Conservation (phyloP, 2,329 filamentous ascomycete genomes). For the Fusarium sp. region DNA sequence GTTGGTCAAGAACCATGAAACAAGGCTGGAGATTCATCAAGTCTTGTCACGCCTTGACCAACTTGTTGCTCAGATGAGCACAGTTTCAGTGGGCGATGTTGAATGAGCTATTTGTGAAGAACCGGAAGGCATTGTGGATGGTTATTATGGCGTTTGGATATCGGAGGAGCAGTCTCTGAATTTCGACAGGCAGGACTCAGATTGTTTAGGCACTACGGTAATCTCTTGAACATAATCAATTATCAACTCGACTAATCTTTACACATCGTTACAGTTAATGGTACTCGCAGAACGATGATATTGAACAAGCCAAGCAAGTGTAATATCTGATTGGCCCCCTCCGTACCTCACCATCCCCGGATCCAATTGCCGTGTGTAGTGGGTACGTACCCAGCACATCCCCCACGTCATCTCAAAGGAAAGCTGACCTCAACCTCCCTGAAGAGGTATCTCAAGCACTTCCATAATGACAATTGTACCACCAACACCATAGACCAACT, state of each 20-base stretch:
- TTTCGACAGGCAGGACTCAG: not conserved
- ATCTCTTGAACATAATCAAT: not conserved
- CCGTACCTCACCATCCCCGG: not conserved
- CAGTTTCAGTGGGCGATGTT: not conserved
- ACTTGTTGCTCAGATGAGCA: too few relatives aligned
- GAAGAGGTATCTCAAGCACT: not conserved
- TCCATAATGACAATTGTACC: constrained; percentile 10
- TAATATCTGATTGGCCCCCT: constrained; percentile 6
- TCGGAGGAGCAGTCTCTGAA: not conserved
- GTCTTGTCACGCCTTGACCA: not conserved
- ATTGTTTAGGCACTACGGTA: not conserved
- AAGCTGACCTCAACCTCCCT: not conserved
- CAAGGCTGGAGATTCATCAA: not conserved
- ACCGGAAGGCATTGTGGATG: not conserved
- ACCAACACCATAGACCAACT: not conserved
- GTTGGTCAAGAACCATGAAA: not conserved
- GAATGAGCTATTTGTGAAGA: not conserved
- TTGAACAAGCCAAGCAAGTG: not conserved
- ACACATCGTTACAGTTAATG: not conserved
- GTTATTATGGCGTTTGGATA: not conserved
- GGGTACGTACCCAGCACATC: constrained; percentile 19
- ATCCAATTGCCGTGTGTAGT: not conserved
- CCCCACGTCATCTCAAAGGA: constrained; percentile 22
- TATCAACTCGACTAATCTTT: not conserved
- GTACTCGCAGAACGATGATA: not conserved